phyloP scores from a whole-genome alignment of 257 asterid species.

The Coffea eugenioides region DNA sequence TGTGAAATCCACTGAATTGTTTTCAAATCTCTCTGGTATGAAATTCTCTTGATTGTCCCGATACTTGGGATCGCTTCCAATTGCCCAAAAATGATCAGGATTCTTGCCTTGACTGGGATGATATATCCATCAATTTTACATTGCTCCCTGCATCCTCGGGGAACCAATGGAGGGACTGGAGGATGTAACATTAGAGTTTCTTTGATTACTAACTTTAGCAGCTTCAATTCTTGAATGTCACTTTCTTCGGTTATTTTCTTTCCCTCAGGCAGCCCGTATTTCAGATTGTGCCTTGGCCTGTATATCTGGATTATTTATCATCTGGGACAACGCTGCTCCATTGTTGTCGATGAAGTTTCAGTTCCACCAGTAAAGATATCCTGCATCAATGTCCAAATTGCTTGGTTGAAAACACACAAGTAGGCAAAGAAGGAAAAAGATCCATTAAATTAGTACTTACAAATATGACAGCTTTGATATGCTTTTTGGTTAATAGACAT shows the following conservation, averaged over 20 bases:
- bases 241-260: slow-evolving; percentile 17
- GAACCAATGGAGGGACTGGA: slow-evolving; percentile 27
- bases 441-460: neutral
- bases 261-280: slow-evolving; percentile 18
- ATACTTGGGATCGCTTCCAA: no score
- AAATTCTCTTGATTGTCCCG: neutral
- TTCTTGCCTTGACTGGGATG: slow-evolving; percentile 27
- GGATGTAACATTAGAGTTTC: slow-evolving; percentile 34
- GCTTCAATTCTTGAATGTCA: slow-evolving; percentile 11
- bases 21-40: no score
- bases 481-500: neutral
- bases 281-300: slow-evolving; percentile 27
- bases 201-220: neutral
- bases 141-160: slow-evolving; percentile 31
- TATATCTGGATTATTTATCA: slow-evolving; percentile 30
- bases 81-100: slow-evolving; percentile 14
- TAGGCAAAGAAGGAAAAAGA: neutral
- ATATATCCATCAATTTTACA: neutral
- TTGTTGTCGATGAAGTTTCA: neutral
- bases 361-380: neutral
- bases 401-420: neutral
- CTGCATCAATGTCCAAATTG: neutral
- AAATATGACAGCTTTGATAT: neutral
- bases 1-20: no score
- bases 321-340: slow-evolving; percentile 38